Percentiles rank a stretch among this genome's conserved stretches.
Evolutionary conservation across 108 stramenopile species (phyloP).

Genomic region (Nannochloropsis oceanica): DNA sequence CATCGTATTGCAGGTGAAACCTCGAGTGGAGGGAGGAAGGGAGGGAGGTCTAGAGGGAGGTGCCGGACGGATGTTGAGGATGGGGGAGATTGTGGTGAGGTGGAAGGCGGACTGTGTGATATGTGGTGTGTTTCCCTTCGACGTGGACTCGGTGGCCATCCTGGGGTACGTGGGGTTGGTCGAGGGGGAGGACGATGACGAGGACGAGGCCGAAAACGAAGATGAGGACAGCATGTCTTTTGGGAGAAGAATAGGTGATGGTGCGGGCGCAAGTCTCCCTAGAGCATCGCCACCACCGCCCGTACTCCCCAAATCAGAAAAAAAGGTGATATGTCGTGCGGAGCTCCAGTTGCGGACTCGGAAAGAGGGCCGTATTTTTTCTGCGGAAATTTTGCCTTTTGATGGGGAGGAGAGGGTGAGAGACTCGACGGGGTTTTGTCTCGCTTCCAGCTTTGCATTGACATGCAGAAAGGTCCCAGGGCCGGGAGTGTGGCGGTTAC

Average conservation of each 20-base stretch:
- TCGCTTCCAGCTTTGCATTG: neutral
- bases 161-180: slow-evolving; percentile 15
- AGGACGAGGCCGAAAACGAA: neutral
- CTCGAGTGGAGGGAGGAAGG: neutral
- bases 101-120: slow-evolving; percentile 24
- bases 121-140: slow-evolving; percentile 23
- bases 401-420: neutral
- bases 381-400: neutral
- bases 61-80: neutral
- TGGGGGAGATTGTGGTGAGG: slow-evolving; percentile 7
- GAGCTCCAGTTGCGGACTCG: neutral
- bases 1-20: slow-evolving; percentile 15
- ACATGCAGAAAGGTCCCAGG: neutral
- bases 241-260: too few relatives aligned
- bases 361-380: neutral
- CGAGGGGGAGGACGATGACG: slow-evolving; percentile 1
- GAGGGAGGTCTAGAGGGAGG: neutral
- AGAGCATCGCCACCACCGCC: too few relatives aligned
- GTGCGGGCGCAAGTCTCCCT: too few relatives aligned
- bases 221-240: too few relatives aligned
- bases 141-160: slow-evolving; percentile 16
- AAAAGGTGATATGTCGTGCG: neutral
- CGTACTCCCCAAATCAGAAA: too few relatives aligned
- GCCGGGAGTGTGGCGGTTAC: neutral
- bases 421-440: neutral